Base-by-base conservation (phyloP, 164 flowering plant species). In the Chloranthus sessilifolius region DNA sequence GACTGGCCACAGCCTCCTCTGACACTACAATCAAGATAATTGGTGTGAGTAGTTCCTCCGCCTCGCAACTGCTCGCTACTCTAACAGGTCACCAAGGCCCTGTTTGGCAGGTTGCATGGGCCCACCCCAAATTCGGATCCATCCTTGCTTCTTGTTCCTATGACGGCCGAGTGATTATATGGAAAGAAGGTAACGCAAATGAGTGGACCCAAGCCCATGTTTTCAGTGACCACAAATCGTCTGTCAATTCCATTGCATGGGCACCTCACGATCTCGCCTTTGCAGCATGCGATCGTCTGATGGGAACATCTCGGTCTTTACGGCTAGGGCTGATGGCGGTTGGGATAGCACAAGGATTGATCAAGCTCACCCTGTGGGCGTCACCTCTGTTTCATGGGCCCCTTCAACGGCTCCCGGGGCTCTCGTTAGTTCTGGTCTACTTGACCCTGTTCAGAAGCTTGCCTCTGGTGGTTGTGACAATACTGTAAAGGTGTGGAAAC, bases 381-480 rank as follows among this genome's bases (percentile, higher is more conserved):
- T 72, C 11, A 75, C 77, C 29, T 69, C 77, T 6, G 74, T 75
- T 47, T 75, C 77, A 15, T 75, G 80, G 80, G 77, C 74, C 2
- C 80, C 80, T 20, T 24, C 73, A 4, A 64, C 53, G 1, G 75
- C 71, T 2, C 69, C 77, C 9, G 74, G 77, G 11, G 63, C 65
- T 42, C 53, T 70, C n/a, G n/a, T 44, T 15, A 17, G 48, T 2
- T 23, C 73, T 7, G 72, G 75, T 3, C 64, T 66, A 37, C 49
- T 58, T 33, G n/a, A n/a, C n/a, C 70, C 64, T 7, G 73, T 70
- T 48, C 71, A 70, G 60, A 73, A 73, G 71, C 77, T 72, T 1
- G 71, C 56, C 15, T 73, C 77, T 5, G 75, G 80, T 4, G 77
- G 75, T 0, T 75, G 80, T 54, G 77, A 75, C 48, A 75, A 59